Conservation (phyloP, 352 stramenopile species). For the Phytophthora niederhauseri region DNA sequence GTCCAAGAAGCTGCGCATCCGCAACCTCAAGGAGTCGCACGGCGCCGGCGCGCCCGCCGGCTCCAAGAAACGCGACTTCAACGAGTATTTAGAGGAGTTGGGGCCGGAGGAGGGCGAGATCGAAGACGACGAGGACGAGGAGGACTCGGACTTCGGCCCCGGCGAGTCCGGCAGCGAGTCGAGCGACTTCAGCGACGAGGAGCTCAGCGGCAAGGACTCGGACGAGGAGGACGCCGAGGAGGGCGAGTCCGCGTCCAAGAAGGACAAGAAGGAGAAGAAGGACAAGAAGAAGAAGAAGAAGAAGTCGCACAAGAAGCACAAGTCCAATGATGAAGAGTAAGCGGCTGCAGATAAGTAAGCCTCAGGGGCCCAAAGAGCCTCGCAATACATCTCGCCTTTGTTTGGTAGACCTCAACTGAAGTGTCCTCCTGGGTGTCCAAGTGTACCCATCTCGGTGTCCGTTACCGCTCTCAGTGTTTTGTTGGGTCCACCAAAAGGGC, state of each 20-base stretch:
- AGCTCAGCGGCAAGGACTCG: conserved; percentile 78
- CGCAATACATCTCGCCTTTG: conserved; percentile 16
- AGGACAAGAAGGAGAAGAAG: conserved; percentile 58
- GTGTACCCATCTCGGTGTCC: conserved; percentile 11
- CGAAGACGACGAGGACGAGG: conserved; percentile 90
- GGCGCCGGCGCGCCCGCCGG: conserved; percentile 36
- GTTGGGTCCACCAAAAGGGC: conserved; percentile 13
- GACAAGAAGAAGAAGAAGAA: conserved; percentile 52
- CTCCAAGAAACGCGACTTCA: conserved; percentile 80
- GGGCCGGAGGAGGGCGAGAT: conserved; percentile 88
- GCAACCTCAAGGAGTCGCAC: conserved; percentile 92
- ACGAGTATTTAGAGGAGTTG: conserved; percentile 80
- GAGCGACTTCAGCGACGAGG: conserved; percentile 88
- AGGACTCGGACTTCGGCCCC: conserved; percentile 94
- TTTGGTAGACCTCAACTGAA: neutral
- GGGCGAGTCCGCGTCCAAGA: conserved; percentile 42
- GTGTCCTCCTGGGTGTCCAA: conserved; percentile 2
- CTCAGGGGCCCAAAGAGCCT: neutral
- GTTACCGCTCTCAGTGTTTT: conserved; percentile 9
- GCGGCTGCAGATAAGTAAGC: neutral
- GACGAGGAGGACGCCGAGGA: conserved; percentile 63
- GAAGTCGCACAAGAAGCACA: conserved; percentile 64
- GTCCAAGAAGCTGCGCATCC: conserved; percentile 95
- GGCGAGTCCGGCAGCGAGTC: conserved; percentile 67
- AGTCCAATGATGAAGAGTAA: conserved; percentile 41